Conservation (phyloP, 768 basidiomycete genomes). For the Hypsizygus marmoreus region DNA sequence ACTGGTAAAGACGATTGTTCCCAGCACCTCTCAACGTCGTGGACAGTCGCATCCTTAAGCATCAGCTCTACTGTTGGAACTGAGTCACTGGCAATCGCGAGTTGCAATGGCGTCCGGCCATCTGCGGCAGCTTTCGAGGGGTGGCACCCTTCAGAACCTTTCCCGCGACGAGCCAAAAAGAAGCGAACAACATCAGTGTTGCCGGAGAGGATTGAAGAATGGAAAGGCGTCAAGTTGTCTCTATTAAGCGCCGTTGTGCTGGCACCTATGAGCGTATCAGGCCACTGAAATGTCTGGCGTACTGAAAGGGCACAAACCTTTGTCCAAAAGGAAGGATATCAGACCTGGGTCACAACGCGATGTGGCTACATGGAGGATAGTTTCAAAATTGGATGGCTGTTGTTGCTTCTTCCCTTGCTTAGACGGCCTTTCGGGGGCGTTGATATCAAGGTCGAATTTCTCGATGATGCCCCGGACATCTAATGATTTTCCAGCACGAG, state of each 20-base stretch:
- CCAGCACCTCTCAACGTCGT: slow-evolving; percentile 39
- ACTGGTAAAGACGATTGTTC: slow-evolving; percentile 19
- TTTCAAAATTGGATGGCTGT: slow-evolving; percentile 24
- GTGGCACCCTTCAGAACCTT: slow-evolving; percentile 32
- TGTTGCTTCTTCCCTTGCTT: slow-evolving; percentile 24
- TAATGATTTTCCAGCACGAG: slow-evolving; percentile 24
- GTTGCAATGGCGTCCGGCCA: slow-evolving; percentile 36
- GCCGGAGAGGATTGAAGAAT: slow-evolving; percentile 33
- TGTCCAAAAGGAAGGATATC: slow-evolving; percentile 34
- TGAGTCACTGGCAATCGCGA: slow-evolving; percentile 32
- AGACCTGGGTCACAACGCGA: slow-evolving; percentile 31
- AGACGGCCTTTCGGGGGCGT: slow-evolving; percentile 25
- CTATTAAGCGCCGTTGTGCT: slow-evolving; percentile 30
- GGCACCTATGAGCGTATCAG: too few relatives aligned
- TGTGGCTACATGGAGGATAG: slow-evolving; percentile 38
- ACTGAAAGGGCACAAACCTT: too few relatives aligned
- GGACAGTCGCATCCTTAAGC: slow-evolving; percentile 39
- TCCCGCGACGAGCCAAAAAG: slow-evolving; percentile 33
- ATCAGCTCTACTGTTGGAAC: slow-evolving; percentile 32
- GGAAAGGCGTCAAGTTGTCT: slow-evolving; percentile 35
- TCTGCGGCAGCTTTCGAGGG: slow-evolving; percentile 36
- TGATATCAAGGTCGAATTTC: slow-evolving; percentile 34
- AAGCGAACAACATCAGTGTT: slow-evolving; percentile 33
- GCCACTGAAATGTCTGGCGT: too few relatives aligned
- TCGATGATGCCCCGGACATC: slow-evolving; percentile 27